These are phyloP conservation scores for Candida chilensis DNA, from an alignment of 805 yeast genomes.

Conservation along the genomic window DNA sequence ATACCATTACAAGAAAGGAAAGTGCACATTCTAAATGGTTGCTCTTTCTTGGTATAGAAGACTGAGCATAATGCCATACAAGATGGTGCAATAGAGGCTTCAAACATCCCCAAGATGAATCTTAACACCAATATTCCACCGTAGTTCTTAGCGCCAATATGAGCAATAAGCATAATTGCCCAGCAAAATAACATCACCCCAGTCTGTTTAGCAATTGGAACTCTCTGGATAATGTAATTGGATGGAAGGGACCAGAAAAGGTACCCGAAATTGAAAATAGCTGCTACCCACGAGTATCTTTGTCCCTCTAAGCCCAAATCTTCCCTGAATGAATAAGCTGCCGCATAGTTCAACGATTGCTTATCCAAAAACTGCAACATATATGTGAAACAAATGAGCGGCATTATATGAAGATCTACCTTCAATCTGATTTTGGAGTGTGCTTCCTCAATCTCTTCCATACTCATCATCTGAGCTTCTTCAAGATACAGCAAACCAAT, in stretches of 20 bases:
- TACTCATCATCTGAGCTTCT: too few species aligned
- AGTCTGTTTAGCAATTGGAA: constrained; percentile 11
- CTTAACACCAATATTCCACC: constrained; percentile 5
- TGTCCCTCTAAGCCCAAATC: constrained; percentile 36
- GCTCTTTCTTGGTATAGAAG: constrained; percentile 21
- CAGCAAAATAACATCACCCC: constrained; percentile 11
- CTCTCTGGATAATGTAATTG: constrained; percentile 10
- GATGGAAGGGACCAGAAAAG: too few species aligned
- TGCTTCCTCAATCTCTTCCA: too few species aligned
- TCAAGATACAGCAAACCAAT: too few species aligned
- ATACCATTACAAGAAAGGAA: too few species aligned
- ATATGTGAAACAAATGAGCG: constrained; percentile 39
- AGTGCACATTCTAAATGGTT: constrained; percentile 18
- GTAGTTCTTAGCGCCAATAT: constrained; percentile 6
- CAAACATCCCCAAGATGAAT: constrained; percentile 13
- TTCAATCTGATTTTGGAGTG: too few species aligned
- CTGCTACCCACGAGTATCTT: constrained; percentile 10
- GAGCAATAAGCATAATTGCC: constrained; percentile 8
- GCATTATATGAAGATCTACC: constrained; percentile 41
- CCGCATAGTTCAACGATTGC: constrained; percentile 38
- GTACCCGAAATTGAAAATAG: background rate
- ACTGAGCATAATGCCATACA: constrained; percentile 17
- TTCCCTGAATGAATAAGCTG: constrained; percentile 38
- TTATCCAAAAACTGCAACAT: constrained; percentile 56
- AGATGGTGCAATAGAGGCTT: constrained; percentile 20